These are phyloP conservation scores for Physcomitrium patens DNA, from an alignment of 225 moss, liverwort and hornwort species.

Conservation along the genomic window DNA sequence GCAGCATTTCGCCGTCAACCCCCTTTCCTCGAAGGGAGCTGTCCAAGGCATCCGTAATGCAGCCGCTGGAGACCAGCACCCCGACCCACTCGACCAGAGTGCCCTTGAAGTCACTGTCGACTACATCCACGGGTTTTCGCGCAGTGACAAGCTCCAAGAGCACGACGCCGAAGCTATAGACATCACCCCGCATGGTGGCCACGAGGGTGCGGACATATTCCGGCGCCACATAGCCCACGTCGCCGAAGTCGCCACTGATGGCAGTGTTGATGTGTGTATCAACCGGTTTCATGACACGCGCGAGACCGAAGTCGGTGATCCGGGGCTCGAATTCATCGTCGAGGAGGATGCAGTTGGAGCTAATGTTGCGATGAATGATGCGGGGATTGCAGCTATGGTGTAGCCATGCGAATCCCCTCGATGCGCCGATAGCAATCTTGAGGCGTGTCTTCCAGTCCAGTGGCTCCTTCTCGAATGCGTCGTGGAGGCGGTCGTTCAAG, in stretches of 20 bases:
- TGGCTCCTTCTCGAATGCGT: slow-evolving; percentile 50
- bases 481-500: slow-evolving; percentile 41
- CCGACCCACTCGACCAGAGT: slow-evolving; percentile 83
- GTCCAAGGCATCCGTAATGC: slow-evolving; percentile 67
- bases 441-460: slow-evolving; percentile 54
- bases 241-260: slow-evolving; percentile 60
- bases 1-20: slow-evolving; percentile 81
- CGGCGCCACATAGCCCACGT: slow-evolving; percentile 65
- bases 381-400: slow-evolving; percentile 69
- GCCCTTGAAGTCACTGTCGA: slow-evolving; percentile 77
- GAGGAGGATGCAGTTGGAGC: slow-evolving; percentile 55
- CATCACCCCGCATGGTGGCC: slow-evolving; percentile 59
- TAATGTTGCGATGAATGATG: slow-evolving; percentile 65
- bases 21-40: slow-evolving; percentile 58
- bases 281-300: slow-evolving; percentile 51
- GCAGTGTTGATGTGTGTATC: slow-evolving; percentile 58
- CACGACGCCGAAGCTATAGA: slow-evolving; percentile 69
- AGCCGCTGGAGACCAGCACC: slow-evolving; percentile 58
- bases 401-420: slow-evolving; percentile 57
- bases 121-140: slow-evolving; percentile 54
- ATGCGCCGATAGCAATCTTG: slow-evolving; percentile 56
- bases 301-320: slow-evolving; percentile 63
- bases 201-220: slow-evolving; percentile 62
- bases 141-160: slow-evolving; percentile 57
- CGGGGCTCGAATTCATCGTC: slow-evolving; percentile 57